phyloP scores from a whole-genome alignment of 768 basidiomycete species.

The Podaxis rugospora region DNA sequence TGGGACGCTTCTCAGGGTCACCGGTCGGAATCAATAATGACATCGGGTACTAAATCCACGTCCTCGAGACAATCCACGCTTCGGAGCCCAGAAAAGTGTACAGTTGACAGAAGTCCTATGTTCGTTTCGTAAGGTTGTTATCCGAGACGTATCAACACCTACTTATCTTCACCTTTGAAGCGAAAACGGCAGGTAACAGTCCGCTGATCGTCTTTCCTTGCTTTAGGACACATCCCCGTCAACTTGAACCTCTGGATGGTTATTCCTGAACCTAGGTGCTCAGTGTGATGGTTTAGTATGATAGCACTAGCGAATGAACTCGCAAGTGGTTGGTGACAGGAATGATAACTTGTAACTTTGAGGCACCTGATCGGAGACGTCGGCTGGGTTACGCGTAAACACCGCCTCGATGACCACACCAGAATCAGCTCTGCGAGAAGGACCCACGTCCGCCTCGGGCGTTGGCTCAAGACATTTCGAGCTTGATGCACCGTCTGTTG shows the following conservation, averaged over 20 bases:
- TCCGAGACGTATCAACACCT: background rate
- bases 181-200: background rate
- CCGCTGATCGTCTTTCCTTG: background rate
- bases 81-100: background rate
- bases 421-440: too few species aligned
- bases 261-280: background rate
- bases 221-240: slow-evolving; percentile 1
- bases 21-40: background rate
- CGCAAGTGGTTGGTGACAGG: background rate
- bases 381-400: too few species aligned
- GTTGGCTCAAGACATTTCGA: too few species aligned
- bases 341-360: too few species aligned
- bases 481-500: too few species aligned
- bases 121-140: background rate
- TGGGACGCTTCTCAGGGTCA: too few species aligned
- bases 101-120: background rate
- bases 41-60: background rate
- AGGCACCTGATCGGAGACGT: too few species aligned
- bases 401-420: too few species aligned
- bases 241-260: slow-evolving; percentile 1
- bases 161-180: background rate
- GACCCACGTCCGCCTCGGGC: too few species aligned
- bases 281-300: background rate
- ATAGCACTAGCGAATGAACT: background rate
- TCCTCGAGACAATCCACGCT: background rate